These are phyloP conservation scores for Fomitiporia mediterranea DNA, from an alignment of 1,284 basidiomycete species.

Conservation along the genomic window DNA sequence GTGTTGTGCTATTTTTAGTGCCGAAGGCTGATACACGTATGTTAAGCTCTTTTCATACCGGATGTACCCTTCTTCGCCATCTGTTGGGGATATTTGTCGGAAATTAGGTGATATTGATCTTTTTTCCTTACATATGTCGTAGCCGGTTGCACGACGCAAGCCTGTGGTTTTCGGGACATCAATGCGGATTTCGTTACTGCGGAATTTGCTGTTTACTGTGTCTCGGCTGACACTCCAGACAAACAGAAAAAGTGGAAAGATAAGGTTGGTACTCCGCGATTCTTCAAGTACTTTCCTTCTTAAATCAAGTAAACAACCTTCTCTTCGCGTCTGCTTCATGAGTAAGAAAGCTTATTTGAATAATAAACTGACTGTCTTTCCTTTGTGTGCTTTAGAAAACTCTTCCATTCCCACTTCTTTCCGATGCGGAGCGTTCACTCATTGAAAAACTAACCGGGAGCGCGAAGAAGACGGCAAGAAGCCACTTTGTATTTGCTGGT, in stretches of 20 bases:
- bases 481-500: constrained; percentile 87
- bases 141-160: constrained; percentile 88
- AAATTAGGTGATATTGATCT: neutral
- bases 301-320: too few relatives aligned
- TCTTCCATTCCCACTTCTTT: constrained; percentile 81
- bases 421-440: constrained; percentile 78
- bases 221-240: constrained; percentile 78
- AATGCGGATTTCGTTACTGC: constrained; percentile 69
- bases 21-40: constrained; percentile 82
- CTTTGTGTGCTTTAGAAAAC: constrained; percentile 56
- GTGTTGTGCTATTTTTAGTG: constrained; percentile 79
- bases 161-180: constrained; percentile 82
- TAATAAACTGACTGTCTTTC: neutral
- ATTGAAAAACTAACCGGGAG: constrained; percentile 78
- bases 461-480: constrained; percentile 79
- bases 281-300: neutral
- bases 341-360: too few relatives aligned
- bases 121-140: constrained; percentile 12
- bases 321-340: too few relatives aligned
- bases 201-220: constrained; percentile 78
- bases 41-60: constrained; percentile 27
- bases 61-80: neutral
- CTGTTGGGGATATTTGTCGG: neutral
- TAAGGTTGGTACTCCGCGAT: constrained; percentile 45
- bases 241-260: constrained; percentile 83